phyloP scores from a whole-genome alignment of 306 rosid genomes.

The Morella rubra region DNA sequence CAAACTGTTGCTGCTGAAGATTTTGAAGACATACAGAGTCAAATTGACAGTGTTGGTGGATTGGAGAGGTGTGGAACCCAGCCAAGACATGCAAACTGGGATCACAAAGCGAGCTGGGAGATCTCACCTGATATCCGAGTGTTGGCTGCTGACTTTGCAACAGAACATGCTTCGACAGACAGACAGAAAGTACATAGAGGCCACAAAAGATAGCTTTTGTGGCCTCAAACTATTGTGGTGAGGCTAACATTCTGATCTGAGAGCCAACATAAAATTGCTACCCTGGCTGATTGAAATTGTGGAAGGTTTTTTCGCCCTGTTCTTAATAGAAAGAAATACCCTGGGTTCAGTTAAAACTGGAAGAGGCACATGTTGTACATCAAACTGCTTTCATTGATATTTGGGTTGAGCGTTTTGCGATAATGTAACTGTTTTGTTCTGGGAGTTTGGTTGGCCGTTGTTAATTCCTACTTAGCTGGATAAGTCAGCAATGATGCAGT shows the following conservation, averaged over 20 bases:
- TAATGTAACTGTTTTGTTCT: neutral
- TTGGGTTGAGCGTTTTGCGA: conserved; percentile 2
- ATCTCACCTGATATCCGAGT: conserved; percentile 41
- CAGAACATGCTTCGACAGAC: conserved; percentile 25
- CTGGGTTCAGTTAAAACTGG: conserved; percentile 3
- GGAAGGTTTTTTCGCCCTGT: neutral
- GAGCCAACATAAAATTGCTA: conserved; percentile 19
- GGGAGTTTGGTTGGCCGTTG: conserved; percentile 3
- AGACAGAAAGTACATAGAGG: conserved; percentile 34
- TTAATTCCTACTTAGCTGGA: neutral
- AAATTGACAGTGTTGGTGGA: conserved; percentile 40
- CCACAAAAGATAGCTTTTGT: neutral
- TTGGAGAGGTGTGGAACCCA: conserved; percentile 38
- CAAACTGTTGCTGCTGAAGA: conserved; percentile 44
- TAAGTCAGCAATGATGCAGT: neutral
- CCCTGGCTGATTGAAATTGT: conserved; percentile 16
- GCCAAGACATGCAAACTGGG: conserved; percentile 36
- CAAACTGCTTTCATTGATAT: conserved; percentile 19
- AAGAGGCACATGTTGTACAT: conserved; percentile 6
- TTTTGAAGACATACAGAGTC: conserved; percentile 44
- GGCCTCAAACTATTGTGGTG: conserved; percentile 3
- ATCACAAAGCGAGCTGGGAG: conserved; percentile 37
- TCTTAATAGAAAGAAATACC: neutral
- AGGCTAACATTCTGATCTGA: conserved; percentile 4
- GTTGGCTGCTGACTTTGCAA: conserved; percentile 36